Evolutionary conservation across 208 protist species (phyloP), one percentile per base, ranked within the genome.

Genomic region (Endotrypanum monterogeii): DNA sequence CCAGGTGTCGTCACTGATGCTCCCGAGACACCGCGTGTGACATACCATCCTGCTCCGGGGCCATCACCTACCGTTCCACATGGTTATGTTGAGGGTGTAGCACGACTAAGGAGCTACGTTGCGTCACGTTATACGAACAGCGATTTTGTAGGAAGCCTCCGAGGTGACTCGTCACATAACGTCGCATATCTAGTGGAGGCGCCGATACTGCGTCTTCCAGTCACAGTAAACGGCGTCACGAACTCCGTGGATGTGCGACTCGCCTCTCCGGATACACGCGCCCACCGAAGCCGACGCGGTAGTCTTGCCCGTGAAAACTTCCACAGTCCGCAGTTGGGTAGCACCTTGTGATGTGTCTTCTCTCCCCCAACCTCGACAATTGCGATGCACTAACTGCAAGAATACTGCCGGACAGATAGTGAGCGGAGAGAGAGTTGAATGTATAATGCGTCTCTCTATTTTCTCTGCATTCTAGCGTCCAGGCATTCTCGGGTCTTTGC

Each of bases 31-130:
- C 83, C 89, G 8, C 85, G 78, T 14, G 89, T 94, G 39, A 68
- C 71, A 35, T 83, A 86, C 41, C 87, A 83, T 20, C 78, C 80
- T 11, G 83, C 91, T 0, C 85, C 76, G 18, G 89, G 89, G 5
- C 91, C 89, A 3, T 93, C 91, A 0, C 37, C 83, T 3, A 79
- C 60, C 70, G 89, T 96, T 3, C 91, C 91, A 12, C 20, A 84
- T 1, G 89, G 91, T 30, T 96, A 96, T 57, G 87, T 96, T 5
- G 89, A 94, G 67, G 89, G 84, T 0, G 91, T 96, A 16, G 91
- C 89, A 35, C 85, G 89, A 4, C 82, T 90, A 8, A 83, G 91
- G 2, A 76, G 80, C n/a, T 86, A 81, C 56, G 74, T 85, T 46
- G 81, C 79, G 1, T 74, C 74, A 6, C 82, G 89, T 25, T 71